phyloP scores from a whole-genome alignment of 345 rosid species.

The Eucalyptus cloeziana region DNA sequence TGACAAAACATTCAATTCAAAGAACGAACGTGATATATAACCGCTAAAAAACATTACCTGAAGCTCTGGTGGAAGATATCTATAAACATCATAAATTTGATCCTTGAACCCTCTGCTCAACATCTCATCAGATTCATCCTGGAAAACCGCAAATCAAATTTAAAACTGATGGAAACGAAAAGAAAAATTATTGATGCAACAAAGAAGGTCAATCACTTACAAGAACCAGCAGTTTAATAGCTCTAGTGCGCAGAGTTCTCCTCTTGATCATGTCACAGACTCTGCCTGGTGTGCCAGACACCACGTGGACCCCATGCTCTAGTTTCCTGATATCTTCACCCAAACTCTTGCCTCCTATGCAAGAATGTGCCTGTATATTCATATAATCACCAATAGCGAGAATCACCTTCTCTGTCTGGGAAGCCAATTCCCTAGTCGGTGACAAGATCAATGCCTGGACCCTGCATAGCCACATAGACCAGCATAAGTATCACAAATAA shows the following conservation, averaged over 20 bases:
- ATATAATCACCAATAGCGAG: slow-evolving; percentile 64
- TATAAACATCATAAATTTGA: slow-evolving; percentile 91
- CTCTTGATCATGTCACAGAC: slow-evolving; percentile 99
- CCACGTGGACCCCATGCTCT: slow-evolving; percentile 59
- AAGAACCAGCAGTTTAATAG: slow-evolving; percentile 27
- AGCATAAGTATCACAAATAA: not conserved
- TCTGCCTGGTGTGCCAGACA: slow-evolving; percentile 97
- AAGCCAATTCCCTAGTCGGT: slow-evolving; percentile 90
- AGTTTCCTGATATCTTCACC: slow-evolving; percentile 93
- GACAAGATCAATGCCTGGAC: slow-evolving; percentile 94
- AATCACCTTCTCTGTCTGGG: slow-evolving; percentile 82
- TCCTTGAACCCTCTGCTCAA: slow-evolving; percentile 99
- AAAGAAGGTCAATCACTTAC: not conserved
- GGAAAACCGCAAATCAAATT: not conserved
- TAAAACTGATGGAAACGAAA: not conserved
- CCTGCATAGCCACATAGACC: slow-evolving; percentile 15
- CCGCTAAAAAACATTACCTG: slow-evolving; percentile 38
- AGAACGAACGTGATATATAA: not conserved
- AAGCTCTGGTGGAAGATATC: slow-evolving; percentile 96
- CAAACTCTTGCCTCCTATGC: slow-evolving; percentile 92
- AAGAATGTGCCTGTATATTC: slow-evolving; percentile 75
- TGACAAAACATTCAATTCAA: not conserved
- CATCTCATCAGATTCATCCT: slow-evolving; percentile 98
- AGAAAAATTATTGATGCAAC: not conserved
- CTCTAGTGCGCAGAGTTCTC: slow-evolving; percentile 87